Evolutionary conservation across 129 eudicot species (phyloP).

Genomic region (Glebionis coronaria): DNA sequence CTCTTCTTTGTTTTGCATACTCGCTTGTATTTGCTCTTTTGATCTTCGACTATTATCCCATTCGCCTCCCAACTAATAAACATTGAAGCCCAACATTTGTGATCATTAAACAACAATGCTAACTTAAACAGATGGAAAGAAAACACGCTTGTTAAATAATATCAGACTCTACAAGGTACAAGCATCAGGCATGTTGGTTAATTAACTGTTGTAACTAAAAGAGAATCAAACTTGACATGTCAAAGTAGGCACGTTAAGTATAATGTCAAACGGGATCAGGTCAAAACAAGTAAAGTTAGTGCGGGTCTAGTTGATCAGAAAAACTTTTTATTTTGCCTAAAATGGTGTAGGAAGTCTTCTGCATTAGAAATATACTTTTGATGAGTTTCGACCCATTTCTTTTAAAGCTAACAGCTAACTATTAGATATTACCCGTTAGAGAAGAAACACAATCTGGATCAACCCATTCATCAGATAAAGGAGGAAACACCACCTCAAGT

Average conservation of each 20-base stretch:
- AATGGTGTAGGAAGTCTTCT: neutral
- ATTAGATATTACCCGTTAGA: neutral
- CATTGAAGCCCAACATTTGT: conserved; percentile 1
- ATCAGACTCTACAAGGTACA: neutral
- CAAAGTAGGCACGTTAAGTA: neutral
- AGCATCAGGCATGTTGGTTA: neutral
- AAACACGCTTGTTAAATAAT: neutral
- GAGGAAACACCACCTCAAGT: neutral
- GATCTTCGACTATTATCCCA: conserved; percentile 38
- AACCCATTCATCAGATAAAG: neutral
- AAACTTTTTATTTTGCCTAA: neutral
- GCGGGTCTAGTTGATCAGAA: neutral
- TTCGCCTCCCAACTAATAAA: conserved; percentile 20
- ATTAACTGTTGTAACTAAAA: neutral
- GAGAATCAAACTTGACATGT: neutral
- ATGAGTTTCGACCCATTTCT: neutral
- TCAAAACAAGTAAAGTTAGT: neutral
- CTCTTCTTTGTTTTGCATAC: conserved; percentile 19
- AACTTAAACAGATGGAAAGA: neutral
- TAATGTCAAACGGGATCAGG: neutral
- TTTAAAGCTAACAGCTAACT: neutral
- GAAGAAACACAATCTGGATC: neutral
- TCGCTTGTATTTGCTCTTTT: conserved; percentile 34
- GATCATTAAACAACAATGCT: neutral
- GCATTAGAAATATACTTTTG: neutral